Percentiles rank a stretch among this genome's conserved stretches.
Conservation (phyloP, 2,329 filamentous ascomycete genomes). For the Phyllosticta citribraziliensis region DNA sequence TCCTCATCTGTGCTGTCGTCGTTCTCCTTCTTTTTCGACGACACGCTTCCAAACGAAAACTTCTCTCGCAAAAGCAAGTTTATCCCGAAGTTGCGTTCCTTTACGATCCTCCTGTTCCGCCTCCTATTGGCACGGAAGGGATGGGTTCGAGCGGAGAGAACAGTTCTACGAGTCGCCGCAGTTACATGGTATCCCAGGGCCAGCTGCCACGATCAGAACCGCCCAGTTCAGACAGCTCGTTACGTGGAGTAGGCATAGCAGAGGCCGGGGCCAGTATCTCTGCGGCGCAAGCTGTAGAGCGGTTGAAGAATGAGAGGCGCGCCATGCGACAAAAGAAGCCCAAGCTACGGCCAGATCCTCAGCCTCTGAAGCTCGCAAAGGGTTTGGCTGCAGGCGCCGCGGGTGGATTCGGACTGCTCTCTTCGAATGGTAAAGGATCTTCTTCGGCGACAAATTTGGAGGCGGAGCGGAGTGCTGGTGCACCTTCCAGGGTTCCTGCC, state of each 20-base stretch:
- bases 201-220: not conserved
- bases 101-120: conserved; percentile 20
- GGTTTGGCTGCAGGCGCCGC: not conserved
- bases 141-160: not conserved
- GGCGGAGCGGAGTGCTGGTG: not conserved
- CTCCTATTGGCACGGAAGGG: not conserved
- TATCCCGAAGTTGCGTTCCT: conserved; percentile 26
- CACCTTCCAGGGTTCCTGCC: not conserved
- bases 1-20: conserved; percentile 25
- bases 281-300: not conserved
- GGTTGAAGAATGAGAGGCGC: not conserved
- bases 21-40: conserved; percentile 25
- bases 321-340: not conserved
- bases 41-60: conserved; percentile 13
- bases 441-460: not conserved
- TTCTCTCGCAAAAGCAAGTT: conserved; percentile 15
- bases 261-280: not conserved
- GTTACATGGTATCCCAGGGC: not conserved
- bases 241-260: not conserved
- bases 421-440: not conserved
- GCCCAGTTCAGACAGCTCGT: not conserved
- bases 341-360: not conserved
- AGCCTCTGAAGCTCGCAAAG: not conserved
- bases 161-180: not conserved
- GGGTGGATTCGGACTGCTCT: not conserved